A percentile compares a stretch with the other conserved stretches of the same genome.
phyloP scores from a whole-genome alignment of 345 rosid genomes.

The Acer saccharum region DNA sequence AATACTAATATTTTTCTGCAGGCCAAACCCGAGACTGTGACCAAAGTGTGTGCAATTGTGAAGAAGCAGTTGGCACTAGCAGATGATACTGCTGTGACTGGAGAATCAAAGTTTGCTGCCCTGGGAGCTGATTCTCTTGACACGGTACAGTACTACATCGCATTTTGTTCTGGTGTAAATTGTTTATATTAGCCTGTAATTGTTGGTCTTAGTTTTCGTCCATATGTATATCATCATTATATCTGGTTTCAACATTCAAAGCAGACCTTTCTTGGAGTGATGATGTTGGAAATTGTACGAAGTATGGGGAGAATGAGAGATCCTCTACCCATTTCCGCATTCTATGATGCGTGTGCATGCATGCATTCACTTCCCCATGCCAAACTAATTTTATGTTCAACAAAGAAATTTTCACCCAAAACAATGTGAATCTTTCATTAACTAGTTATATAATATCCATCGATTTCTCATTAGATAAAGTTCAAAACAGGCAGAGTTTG shows the following conservation, averaged over 20 bases:
- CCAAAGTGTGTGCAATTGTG: slow-evolving; percentile 44
- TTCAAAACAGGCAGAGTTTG: neutral
- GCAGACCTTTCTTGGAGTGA: neutral
- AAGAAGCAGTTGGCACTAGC: slow-evolving; percentile 53
- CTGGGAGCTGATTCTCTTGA: slow-evolving; percentile 63
- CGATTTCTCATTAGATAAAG: neutral
- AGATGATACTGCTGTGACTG: slow-evolving; percentile 33
- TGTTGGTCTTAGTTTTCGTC: neutral
- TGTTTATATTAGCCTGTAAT: no score
- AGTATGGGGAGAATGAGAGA: neutral
- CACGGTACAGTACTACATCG: slow-evolving; percentile 43
- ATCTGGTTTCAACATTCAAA: no score
- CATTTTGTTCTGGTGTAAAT: slow-evolving; percentile 33
- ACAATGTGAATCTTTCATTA: neutral
- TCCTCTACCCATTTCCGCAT: neutral
- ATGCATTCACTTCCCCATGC: neutral
- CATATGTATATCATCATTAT: neutral
- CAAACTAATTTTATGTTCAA: neutral
- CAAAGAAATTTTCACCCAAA: neutral
- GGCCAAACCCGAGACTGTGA: slow-evolving; percentile 52
- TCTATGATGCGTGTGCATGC: neutral
- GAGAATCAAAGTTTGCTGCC: slow-evolving; percentile 48
- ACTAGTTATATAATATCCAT: neutral
- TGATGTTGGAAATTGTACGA: neutral
- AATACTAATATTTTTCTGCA: neutral